Conservation (phyloP, 345 rosid species). For the Lagerstroemia speciosa region DNA sequence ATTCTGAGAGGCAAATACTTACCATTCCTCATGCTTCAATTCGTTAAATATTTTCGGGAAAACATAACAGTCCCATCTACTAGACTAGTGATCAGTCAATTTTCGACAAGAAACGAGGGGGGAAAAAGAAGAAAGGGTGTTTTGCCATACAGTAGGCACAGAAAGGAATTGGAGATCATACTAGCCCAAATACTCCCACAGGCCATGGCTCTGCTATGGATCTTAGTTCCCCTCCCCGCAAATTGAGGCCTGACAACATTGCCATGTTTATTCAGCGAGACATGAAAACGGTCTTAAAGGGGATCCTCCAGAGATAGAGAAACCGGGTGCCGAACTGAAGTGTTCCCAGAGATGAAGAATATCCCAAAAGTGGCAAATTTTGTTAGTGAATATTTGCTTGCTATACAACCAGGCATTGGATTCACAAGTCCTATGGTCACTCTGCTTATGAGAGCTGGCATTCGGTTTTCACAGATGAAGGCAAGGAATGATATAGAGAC, state of each 20-base stretch:
- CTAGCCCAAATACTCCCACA: slow-evolving; percentile 19
- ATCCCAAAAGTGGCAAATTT: slow-evolving; percentile 20
- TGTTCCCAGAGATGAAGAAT: slow-evolving; percentile 24
- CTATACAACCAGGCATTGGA: slow-evolving; percentile 19
- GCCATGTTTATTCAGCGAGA: not conserved
- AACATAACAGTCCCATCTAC: not conserved
- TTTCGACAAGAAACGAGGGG: not conserved
- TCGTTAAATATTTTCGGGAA: not conserved
- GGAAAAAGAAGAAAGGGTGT: not conserved
- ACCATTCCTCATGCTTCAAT: not conserved
- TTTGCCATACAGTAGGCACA: slow-evolving; percentile 1
- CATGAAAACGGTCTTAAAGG: not conserved
- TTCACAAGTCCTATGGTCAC: slow-evolving; percentile 19
- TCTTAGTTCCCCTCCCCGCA: slow-evolving; percentile 18
- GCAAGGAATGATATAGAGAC: not conserved
- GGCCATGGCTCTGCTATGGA: slow-evolving; percentile 18
- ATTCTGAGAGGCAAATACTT: not conserved
- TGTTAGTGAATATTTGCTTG: slow-evolving; percentile 16
- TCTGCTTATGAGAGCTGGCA: slow-evolving; percentile 14
- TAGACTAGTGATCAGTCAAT: not conserved
- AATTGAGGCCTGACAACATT: slow-evolving; percentile 15
- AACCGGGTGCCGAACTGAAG: not conserved
- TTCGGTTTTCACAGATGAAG: not conserved
- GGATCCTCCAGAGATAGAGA: not conserved
- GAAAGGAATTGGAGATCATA: slow-evolving; percentile 11